These are phyloP conservation scores for Didymella segeticola DNA, from an alignment of 2,329 filamentous ascomycete genomes.

Conservation along the genomic window DNA sequence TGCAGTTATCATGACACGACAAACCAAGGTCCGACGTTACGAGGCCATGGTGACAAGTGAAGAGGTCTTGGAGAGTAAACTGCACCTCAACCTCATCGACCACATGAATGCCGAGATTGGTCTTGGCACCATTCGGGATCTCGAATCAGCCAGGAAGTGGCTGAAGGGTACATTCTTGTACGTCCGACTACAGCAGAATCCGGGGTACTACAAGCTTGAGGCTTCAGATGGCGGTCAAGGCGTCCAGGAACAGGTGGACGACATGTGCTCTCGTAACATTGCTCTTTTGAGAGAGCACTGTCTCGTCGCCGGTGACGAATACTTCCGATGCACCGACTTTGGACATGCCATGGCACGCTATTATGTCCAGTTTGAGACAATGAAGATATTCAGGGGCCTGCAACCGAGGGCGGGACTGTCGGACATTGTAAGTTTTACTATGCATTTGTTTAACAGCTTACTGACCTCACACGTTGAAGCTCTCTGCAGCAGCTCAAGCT, in stretches of 20 bases:
- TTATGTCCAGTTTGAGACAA: slow-evolving; percentile 80
- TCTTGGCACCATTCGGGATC: slow-evolving; percentile 72
- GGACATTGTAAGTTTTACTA: slow-evolving; percentile 66
- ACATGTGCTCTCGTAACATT: slow-evolving; percentile 75
- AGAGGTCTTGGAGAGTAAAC: slow-evolving; percentile 76
- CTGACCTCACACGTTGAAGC: slow-evolving; percentile 57
- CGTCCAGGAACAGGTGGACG: slow-evolving; percentile 69
- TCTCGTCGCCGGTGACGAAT: slow-evolving; percentile 59
- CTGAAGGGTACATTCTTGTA: slow-evolving; percentile 79
- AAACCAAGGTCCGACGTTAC: slow-evolving; percentile 70
- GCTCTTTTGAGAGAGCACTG: slow-evolving; percentile 66
- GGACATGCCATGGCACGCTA: slow-evolving; percentile 84
- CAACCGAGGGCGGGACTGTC: slow-evolving; percentile 66
- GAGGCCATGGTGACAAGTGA: slow-evolving; percentile 76
- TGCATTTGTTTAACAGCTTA: background rate
- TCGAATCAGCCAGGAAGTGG: slow-evolving; percentile 74
- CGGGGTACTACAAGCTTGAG: slow-evolving; percentile 71
- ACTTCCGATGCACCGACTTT: slow-evolving; percentile 71
- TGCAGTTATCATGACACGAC: slow-evolving; percentile 79
- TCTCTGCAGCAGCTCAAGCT: slow-evolving; percentile 71
- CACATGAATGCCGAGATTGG: slow-evolving; percentile 86
- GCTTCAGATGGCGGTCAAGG: slow-evolving; percentile 57
- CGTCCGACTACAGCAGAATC: slow-evolving; percentile 75
- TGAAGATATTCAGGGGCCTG: slow-evolving; percentile 72
- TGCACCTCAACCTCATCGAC: slow-evolving; percentile 81